Evolutionary conservation across 1,284 basidiomycete species (phyloP).

Genomic region (Dichomitus squalens): DNA sequence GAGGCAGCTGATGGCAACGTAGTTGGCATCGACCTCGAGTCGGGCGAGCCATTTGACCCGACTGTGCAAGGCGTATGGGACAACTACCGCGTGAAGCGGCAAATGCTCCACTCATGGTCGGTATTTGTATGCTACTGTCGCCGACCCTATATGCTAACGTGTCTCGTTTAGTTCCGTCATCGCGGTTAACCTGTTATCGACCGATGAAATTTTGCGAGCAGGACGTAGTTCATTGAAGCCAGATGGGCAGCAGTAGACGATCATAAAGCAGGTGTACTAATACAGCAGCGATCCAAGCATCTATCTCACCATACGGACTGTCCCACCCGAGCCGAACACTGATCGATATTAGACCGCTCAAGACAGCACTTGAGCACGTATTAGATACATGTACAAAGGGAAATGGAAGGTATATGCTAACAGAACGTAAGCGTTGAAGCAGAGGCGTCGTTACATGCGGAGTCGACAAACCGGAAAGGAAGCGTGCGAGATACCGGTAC

Average conservation of each 20-base stretch:
- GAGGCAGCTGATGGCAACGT: constrained; percentile 90
- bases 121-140: constrained; percentile 6
- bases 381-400: constrained; percentile 24
- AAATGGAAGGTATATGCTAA: constrained; percentile 15
- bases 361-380: constrained; percentile 13
- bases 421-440: constrained; percentile 9
- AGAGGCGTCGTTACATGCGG: background rate
- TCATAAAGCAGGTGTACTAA: constrained; percentile 17
- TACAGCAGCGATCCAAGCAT: constrained; percentile 2
- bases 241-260: constrained; percentile 62
- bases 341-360: constrained; percentile 19
- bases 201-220: constrained; percentile 94
- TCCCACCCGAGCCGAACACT: background rate
- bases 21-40: constrained; percentile 91
- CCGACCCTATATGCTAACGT: background rate
- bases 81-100: constrained; percentile 98
- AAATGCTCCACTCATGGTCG: constrained; percentile 96
- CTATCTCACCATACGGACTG: background rate
- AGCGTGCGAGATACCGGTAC: constrained; percentile 18
- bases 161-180: constrained; percentile 84
- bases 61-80: constrained; percentile 97
- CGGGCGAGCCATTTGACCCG: constrained; percentile 97
- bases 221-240: constrained; percentile 88
- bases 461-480: constrained; percentile 7
- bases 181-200: constrained; percentile 92